These are phyloP conservation scores for Wallemia ichthyophaga DNA, from an alignment of 1,284 basidiomycete genomes.

Conservation along the genomic window DNA sequence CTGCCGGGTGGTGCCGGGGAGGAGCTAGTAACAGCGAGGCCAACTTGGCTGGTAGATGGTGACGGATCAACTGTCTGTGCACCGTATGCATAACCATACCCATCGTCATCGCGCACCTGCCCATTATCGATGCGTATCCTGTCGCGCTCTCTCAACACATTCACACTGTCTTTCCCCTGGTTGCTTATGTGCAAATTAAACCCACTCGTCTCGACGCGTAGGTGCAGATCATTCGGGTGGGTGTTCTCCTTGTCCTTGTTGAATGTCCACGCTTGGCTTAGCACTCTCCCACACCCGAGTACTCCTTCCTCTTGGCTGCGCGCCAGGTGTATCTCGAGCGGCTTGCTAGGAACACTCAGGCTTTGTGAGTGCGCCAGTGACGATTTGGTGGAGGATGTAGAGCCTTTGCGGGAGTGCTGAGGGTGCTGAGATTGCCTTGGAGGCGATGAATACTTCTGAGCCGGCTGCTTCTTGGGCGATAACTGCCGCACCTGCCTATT, in stretches of 20 bases:
- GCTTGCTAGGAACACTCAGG: not conserved
- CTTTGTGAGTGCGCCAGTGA: not conserved
- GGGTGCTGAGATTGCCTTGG: too few relatives aligned
- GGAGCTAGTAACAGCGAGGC: not conserved
- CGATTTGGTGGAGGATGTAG: not conserved
- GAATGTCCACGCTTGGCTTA: not conserved
- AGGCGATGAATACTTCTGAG: too few relatives aligned
- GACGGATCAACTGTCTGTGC: not conserved
- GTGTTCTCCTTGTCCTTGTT: not conserved
- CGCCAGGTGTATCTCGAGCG: not conserved
- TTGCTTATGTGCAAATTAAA: not conserved
- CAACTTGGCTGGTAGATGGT: not conserved
- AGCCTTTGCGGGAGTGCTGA: too few relatives aligned
- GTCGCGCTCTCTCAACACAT: not conserved
- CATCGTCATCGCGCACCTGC: too few relatives aligned
- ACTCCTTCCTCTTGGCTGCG: not conserved
- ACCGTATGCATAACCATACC: not conserved
- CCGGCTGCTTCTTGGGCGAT: too few relatives aligned
- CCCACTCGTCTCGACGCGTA: not conserved
- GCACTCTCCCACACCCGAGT: not conserved
- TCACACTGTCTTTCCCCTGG: not conserved
- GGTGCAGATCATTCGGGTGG: not conserved
- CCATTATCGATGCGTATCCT: not conserved
- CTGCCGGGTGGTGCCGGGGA: not conserved
- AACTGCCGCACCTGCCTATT: too few relatives aligned